Evolutionary conservation across 2,329 filamentous ascomycete species (phyloP).

Genomic region (Colletotrichum zoysiae): DNA sequence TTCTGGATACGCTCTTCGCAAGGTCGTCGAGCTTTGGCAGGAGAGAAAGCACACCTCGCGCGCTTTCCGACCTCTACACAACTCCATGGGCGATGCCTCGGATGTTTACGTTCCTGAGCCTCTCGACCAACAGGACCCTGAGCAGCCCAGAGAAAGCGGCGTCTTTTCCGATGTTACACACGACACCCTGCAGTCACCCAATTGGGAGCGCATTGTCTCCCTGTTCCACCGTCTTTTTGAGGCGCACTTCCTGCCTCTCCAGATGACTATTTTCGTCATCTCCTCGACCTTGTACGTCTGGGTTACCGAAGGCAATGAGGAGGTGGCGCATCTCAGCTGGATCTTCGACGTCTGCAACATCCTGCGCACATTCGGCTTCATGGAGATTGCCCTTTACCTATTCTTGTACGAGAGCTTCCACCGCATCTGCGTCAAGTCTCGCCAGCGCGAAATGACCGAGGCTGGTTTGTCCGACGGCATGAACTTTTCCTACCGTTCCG

Average conservation of each 20-base stretch:
- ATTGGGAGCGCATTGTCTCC: slow-evolving; percentile 68
- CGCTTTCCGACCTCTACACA: slow-evolving; percentile 68
- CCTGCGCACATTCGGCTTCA: slow-evolving; percentile 71
- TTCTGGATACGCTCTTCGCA: slow-evolving; percentile 73
- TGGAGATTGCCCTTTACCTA: slow-evolving; percentile 73
- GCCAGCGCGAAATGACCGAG: slow-evolving; percentile 75
- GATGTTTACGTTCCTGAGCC: slow-evolving; percentile 63
- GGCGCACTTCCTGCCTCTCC: slow-evolving; percentile 78
- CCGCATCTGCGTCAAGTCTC: slow-evolving; percentile 67
- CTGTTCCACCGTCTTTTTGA: slow-evolving; percentile 78
- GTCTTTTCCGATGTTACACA: slow-evolving; percentile 68
- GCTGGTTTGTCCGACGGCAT: slow-evolving; percentile 74
- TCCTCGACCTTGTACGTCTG: slow-evolving; percentile 71
- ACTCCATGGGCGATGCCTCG: slow-evolving; percentile 59
- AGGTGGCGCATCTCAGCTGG: slow-evolving; percentile 68
- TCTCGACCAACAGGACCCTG: slow-evolving; percentile 54
- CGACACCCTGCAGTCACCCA: slow-evolving; percentile 62
- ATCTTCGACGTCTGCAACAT: slow-evolving; percentile 71
- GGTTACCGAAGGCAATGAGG: slow-evolving; percentile 62
- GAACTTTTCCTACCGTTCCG: slow-evolving; percentile 71
- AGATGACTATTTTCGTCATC: slow-evolving; percentile 74
- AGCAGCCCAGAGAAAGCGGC: slow-evolving; percentile 60
- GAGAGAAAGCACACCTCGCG: slow-evolving; percentile 68
- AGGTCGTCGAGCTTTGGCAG: slow-evolving; percentile 68
- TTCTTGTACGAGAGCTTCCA: slow-evolving; percentile 78